These are phyloP conservation scores for Tephrocybe sp. DNA, from an alignment of 768 basidiomycete genomes.

Conservation along the genomic window DNA sequence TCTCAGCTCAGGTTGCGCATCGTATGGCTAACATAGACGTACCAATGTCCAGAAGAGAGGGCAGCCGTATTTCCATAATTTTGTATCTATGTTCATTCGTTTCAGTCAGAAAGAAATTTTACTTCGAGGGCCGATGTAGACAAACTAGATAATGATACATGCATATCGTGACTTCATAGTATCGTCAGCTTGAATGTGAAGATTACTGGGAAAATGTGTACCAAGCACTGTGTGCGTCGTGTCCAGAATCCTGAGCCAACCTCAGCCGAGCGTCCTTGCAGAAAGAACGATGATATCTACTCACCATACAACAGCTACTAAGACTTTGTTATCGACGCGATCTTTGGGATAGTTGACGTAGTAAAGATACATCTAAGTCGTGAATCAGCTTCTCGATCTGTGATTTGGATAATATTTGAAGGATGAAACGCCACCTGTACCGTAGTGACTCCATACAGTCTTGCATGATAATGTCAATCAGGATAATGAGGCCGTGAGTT, in stretches of 20 bases:
- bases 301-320: conserved; percentile 1
- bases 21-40: background rate
- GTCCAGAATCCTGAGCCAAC: conserved; percentile 1
- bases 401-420: background rate
- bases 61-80: background rate
- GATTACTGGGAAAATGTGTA: background rate
- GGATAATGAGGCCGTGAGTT: background rate
- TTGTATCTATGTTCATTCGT: background rate
- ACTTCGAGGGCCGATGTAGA: background rate
- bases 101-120: background rate
- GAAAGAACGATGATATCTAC: background rate
- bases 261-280: background rate
- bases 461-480: background rate
- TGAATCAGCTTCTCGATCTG: background rate
- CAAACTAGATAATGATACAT: conserved; percentile 3
- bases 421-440: background rate
- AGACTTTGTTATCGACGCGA: background rate
- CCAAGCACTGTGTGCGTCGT: conserved; percentile 2
- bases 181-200: no score
- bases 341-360: conserved; percentile 1
- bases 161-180: background rate
- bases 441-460: conserved; percentile 1
- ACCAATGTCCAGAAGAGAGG: background rate
- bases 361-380: background rate
- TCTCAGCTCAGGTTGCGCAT: background rate